Evolutionary conservation across 768 basidiomycete genomes (phyloP).

Genomic region (Mycena rosella): DNA sequence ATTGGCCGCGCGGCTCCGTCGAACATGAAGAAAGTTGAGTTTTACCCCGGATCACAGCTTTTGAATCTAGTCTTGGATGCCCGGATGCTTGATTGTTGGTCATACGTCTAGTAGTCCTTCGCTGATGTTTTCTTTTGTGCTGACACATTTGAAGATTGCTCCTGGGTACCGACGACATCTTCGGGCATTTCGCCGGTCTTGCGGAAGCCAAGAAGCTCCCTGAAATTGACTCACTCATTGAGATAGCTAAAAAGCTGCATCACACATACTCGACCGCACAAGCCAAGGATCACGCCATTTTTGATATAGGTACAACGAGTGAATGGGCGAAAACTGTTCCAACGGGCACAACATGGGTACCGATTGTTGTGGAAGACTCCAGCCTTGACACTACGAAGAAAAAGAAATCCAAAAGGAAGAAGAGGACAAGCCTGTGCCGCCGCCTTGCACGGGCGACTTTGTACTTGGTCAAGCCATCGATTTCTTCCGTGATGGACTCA

Average conservation of each 20-base stretch:
- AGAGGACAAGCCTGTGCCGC: neutral
- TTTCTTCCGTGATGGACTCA: slow-evolving; percentile 41
- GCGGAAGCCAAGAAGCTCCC: neutral
- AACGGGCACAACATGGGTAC: neutral
- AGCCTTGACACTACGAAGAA: slow-evolving; percentile 1
- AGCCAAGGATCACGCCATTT: slow-evolving; percentile 10
- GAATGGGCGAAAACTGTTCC: slow-evolving; percentile 12
- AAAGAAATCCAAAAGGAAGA: neutral
- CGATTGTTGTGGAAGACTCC: slow-evolving; percentile 2
- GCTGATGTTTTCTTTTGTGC: no score
- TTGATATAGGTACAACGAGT: neutral
- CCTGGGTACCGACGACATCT: slow-evolving; percentile 5
- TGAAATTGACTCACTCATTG: neutral
- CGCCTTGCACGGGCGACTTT: slow-evolving; percentile 36
- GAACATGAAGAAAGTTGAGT: no score
- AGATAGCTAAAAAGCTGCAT: neutral
- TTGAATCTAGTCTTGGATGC: slow-evolving; percentile 43
- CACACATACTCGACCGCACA: slow-evolving; percentile 5
- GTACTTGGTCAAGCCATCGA: slow-evolving; percentile 43
- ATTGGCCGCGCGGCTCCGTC: slow-evolving; percentile 44
- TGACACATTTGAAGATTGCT: neutral
- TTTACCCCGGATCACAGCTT: slow-evolving; percentile 41
- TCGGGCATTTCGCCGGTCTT: neutral
- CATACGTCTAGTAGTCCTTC: no score
- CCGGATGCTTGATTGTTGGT: slow-evolving; percentile 50